Base-by-base conservation (phyloP, 352 stramenopile species). In the Ophiocytium majus region DNA sequence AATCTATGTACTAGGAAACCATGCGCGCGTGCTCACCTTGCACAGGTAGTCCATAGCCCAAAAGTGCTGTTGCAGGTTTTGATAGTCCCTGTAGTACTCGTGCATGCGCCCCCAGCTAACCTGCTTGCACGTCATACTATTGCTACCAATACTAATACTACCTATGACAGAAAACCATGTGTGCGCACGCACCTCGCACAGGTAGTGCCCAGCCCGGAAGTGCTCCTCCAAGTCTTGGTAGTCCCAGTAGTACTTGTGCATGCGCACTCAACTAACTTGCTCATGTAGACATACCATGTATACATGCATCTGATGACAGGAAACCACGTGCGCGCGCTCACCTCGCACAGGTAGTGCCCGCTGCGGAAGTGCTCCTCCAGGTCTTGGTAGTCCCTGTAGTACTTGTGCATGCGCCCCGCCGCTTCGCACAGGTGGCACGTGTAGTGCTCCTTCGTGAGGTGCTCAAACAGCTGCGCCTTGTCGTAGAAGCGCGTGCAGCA, bases 301-400 rank as follows among this genome's bases (percentile, higher is more conserved):
- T n/a, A n/a, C n/a, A n/a, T n/a, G n/a, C n/a, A n/a, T n/a, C n/a
- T n/a, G n/a, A n/a, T n/a, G n/a, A n/a, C n/a, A n/a, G n/a, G n/a
- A n/a, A n/a, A n/a, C n/a, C n/a, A n/a, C n/a, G n/a, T n/a, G n/a
- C 5, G 43, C 5, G 43, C 14, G 36, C 75, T 5, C 75, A 81
- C 80, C 57, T 88, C 93, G 79, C 93, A 97, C 63, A 97, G 84
- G 66, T 93, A 95, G 80, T 97, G 94, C 17, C 95, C 93, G 23
- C 91, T 91, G 81, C 94, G 92, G 89, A 96, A 97, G 84, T 97
- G 93, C 88, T 94, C 94, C 81, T 97, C 92, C 57, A 97, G 82
- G 88, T 97, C 94, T 64, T 91, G 89, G 88, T 97, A 97, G 89
- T 97, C 93, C 90, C 95, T 95, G 91, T 96, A 97, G 87, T 88